Percentiles rank a stretch among this genome's conserved stretches.
Evolutionary conservation across 2,329 filamentous ascomycete species (phyloP).

Genomic region (Fusarium sp.): DNA sequence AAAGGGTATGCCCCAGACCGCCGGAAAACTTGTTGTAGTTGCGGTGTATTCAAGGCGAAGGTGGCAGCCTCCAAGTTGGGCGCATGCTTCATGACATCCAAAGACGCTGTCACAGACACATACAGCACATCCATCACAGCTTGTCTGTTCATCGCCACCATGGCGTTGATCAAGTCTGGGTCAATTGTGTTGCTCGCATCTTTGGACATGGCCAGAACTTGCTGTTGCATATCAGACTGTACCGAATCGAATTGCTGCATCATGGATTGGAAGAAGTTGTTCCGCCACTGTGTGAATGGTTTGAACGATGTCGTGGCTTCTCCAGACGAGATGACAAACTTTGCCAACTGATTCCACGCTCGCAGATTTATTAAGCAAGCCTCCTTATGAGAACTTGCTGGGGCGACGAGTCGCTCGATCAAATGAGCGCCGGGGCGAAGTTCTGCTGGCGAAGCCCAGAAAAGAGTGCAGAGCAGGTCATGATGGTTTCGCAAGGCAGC

Average conservation of each 20-base stretch:
- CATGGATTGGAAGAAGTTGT: constrained; percentile 66
- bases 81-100: constrained; percentile 62
- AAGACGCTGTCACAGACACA: constrained; percentile 59
- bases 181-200: constrained; percentile 57
- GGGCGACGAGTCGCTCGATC: constrained; percentile 69
- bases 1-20: constrained; percentile 57
- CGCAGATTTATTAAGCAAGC: constrained; percentile 72
- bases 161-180: constrained; percentile 58
- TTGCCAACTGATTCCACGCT: constrained; percentile 71
- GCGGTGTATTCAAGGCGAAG: constrained; percentile 61
- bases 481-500: constrained; percentile 75
- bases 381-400: constrained; percentile 72
- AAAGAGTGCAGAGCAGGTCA: constrained; percentile 73
- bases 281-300: constrained; percentile 61
- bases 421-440: constrained; percentile 64
- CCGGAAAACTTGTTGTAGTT: constrained; percentile 63
- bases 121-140: constrained; percentile 65
- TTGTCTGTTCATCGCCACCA: constrained; percentile 64
- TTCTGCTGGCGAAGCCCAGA: constrained; percentile 69
- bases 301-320: constrained; percentile 62
- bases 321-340: constrained; percentile 64
- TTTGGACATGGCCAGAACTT: constrained; percentile 62
- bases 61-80: constrained; percentile 59
- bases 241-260: constrained; percentile 68
- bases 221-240: constrained; percentile 66